Conservation (phyloP, 805 yeast genomes). For the Kodamaea jinghongensis region DNA sequence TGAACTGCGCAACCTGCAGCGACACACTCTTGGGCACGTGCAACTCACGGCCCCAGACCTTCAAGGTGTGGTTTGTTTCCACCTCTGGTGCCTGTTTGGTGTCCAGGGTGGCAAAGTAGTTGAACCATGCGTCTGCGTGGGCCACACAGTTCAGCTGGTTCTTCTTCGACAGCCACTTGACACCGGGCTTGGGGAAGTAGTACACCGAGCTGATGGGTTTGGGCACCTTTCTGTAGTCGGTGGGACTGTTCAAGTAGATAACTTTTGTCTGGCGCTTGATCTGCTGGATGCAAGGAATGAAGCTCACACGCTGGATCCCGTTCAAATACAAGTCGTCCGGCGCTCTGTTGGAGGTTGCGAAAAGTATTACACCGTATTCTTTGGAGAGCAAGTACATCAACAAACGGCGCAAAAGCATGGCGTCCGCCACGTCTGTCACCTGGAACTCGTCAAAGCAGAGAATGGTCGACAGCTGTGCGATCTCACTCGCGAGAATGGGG, state of each 20-base stretch:
- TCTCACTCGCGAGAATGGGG: conserved; percentile 78
- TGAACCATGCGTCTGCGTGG: conserved; percentile 78
- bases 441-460: conserved; percentile 96
- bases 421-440: conserved; percentile 98
- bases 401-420: conserved; percentile 86
- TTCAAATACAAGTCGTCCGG: conserved; percentile 92
- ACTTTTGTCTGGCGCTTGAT: conserved; percentile 74
- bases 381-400: conserved; percentile 63
- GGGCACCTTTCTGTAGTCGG: conserved; percentile 88
- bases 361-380: conserved; percentile 78
- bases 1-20: conserved; percentile 82
- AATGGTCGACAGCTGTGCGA: conserved; percentile 72
- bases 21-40: conserved; percentile 74
- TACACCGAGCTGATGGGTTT: conserved; percentile 80
- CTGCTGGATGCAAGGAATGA: conserved; percentile 86
- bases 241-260: conserved; percentile 80
- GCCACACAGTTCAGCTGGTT: conserved; percentile 49
- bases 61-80: conserved; percentile 28
- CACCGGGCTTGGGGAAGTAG: conserved; percentile 66
- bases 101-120: conserved; percentile 55
- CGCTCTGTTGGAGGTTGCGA: conserved; percentile 93
- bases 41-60: conserved; percentile 88
- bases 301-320: conserved; percentile 90
- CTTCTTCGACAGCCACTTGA: conserved; percentile 49
- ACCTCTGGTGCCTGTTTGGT: conserved; percentile 4